A percentile compares a stretch with the other conserved stretches of the same genome.
Evolutionary conservation across 805 yeast genomes (phyloP).

Genomic region (Lipomyces kockii): DNA sequence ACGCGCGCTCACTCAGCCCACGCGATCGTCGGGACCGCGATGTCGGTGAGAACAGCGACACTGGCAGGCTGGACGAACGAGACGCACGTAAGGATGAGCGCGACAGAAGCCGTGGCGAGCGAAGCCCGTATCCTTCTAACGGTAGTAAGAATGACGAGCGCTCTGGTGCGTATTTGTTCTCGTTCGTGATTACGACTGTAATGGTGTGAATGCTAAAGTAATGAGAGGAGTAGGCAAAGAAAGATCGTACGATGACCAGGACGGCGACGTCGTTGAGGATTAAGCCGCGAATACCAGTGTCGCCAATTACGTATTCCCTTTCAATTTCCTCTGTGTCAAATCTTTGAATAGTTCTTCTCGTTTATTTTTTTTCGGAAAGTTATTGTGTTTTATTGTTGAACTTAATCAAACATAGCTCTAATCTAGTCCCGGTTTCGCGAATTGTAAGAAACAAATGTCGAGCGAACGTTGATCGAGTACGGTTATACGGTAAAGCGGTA

Average conservation of each 20-base stretch:
- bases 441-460: not conserved
- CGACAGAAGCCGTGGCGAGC: conserved; percentile 18
- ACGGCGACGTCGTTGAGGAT: conserved; percentile 32
- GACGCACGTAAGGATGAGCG: conserved; percentile 10
- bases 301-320: not conserved
- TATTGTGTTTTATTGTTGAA: conserved; percentile 2
- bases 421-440: conserved; percentile 3
- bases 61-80: conserved; percentile 12
- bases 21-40: conserved; percentile 11
- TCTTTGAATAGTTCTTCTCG: not conserved
- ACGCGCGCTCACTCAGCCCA: conserved; percentile 8
- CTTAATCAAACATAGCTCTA: conserved; percentile 1
- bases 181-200: not conserved
- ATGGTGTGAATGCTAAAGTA: not conserved
- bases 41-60: conserved; percentile 17
- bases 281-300: conserved; percentile 1
- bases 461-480: not conserved
- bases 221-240: conserved; percentile 12
- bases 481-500: not conserved
- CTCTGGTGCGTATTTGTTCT: conserved; percentile 10
- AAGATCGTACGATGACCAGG: conserved; percentile 33
- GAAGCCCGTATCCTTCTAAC: conserved; percentile 16
- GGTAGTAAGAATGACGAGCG: conserved; percentile 22
- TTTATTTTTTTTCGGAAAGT: not conserved
- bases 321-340: not conserved